Evolutionary conservation across 2,329 filamentous ascomycete species (phyloP), one percentile per base, ranked within the genome.

Genomic region (Penicillium hordei): DNA sequence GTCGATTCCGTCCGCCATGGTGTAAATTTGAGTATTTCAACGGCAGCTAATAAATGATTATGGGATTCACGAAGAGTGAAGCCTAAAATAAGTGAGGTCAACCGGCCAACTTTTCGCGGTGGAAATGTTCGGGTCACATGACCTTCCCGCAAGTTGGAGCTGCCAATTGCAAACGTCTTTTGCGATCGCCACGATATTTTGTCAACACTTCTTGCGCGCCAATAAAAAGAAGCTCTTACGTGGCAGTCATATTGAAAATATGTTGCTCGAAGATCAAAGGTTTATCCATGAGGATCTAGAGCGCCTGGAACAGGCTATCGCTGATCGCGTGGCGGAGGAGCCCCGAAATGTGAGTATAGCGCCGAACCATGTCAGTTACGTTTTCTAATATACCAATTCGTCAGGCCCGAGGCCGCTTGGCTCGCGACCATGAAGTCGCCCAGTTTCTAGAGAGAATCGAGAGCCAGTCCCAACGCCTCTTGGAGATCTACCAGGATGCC

Each of bases 251-350:
- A 34, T 36, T 44, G 36, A 44, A 67, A 75, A 43, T 38, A 86
- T 97, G 92, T 80, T 96, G 66, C 79, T 97, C 63, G 95, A 99
- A 81, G 93, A 97, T 68, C 89, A 97, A 78, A 86, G 94, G 68
- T 92, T 91, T 70, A 86, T 97, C 68, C 93, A 97, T 69, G 94
- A 99, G 84, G 94, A 99, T 77, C 81, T 99, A 50, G 94, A 99
- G 82, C 88, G 94, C 63, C 84, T 99, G 59, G 94, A 99, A 78
- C 91, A 96, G 75, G 94, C 90, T 53, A 89, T 97, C 69, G 89
- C 91, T 54, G 93, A 97, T 78, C 89, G 93, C 70, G 86, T 95
- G 60, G 83, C 87, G 61, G 91, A 97, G 65, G 92, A 97, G 64
- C 93, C 93, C 45, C 90, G 89, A 76, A 89, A 93, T 75, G 91